A percentile compares a stretch with the other conserved stretches of the same genome.
Evolutionary conservation across 345 rosid genomes (phyloP).

Genomic region (Ceriops zippeliana): DNA sequence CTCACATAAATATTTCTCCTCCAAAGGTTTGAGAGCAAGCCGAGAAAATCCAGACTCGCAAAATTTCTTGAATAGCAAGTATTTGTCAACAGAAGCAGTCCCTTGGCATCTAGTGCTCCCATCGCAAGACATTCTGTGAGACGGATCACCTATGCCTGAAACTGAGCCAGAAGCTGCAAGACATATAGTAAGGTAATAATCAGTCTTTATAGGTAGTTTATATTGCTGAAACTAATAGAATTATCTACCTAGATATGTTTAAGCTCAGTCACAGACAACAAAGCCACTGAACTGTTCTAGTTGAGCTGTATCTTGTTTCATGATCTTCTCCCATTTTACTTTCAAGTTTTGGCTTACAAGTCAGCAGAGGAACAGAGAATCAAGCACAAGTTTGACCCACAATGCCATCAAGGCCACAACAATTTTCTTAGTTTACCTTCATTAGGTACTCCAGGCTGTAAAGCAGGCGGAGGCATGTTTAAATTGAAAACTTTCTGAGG

Average conservation of each 20-base stretch:
- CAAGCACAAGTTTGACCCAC: neutral
- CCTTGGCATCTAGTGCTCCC: conserved; percentile 20
- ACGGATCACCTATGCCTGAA: conserved; percentile 17
- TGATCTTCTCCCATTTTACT: neutral
- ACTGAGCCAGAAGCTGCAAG: conserved; percentile 31
- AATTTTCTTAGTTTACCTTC: conserved; percentile 19
- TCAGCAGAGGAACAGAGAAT: neutral
- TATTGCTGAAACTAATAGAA: no score
- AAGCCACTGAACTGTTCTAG: no score
- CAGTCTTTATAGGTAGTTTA: neutral
- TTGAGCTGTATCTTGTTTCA: neutral
- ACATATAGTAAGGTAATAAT: neutral
- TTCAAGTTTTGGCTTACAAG: no score
- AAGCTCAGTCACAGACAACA: no score
- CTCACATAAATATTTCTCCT: conserved; percentile 40
- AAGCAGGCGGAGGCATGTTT: conserved; percentile 2
- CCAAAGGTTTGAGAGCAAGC: conserved; percentile 53
- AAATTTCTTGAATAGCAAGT: conserved; percentile 57
- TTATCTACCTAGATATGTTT: no score
- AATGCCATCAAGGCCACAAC: no score
- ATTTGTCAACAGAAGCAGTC: conserved; percentile 29
- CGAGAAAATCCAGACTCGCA: conserved; percentile 63
- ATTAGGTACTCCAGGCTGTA: conserved; percentile 13
- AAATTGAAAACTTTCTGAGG: conserved; percentile 10
- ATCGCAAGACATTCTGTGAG: conserved; percentile 17